These are phyloP conservation scores for Saprolegnia parasitica DNA, from an alignment of 352 stramenopile genomes.

Conservation along the genomic window DNA sequence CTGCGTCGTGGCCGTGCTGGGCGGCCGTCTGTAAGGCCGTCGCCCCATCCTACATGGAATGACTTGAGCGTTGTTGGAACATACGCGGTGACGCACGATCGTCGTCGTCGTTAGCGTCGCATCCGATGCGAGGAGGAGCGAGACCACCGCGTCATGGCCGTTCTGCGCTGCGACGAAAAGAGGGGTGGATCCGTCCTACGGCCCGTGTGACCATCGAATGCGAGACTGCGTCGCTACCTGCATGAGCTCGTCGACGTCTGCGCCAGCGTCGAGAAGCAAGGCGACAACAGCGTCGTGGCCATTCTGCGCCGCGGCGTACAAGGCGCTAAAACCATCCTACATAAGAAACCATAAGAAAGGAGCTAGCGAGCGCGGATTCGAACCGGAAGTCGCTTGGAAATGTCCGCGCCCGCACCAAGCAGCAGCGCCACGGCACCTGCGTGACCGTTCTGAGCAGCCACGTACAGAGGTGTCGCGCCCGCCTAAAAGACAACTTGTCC, in stretches of 20 bases:
- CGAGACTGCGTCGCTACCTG: not conserved
- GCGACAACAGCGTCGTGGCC: slow-evolving; percentile 11
- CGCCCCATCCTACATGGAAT: slow-evolving; percentile 13
- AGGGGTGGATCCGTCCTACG: slow-evolving; percentile 16
- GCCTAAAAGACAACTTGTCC: not conserved
- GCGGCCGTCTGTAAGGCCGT: slow-evolving; percentile 23
- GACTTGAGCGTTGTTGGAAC: not conserved
- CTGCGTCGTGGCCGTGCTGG: slow-evolving; percentile 12
- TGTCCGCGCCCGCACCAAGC: not conserved
- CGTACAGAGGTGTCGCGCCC: not conserved
- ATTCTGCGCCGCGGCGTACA: slow-evolving; percentile 21
- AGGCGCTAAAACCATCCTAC: slow-evolving; percentile 20
- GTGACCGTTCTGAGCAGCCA: slow-evolving; percentile 6
- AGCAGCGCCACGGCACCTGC: slow-evolving; percentile 1
- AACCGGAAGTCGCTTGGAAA: not conserved
- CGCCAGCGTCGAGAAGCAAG: slow-evolving; percentile 6
- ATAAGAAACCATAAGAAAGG: not conserved
- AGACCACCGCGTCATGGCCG: slow-evolving; percentile 10
- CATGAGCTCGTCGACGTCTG: not conserved
- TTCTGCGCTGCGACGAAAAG: slow-evolving; percentile 14
- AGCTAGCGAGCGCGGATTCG: not conserved
- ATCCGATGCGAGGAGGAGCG: slow-evolving; percentile 4
- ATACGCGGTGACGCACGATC: slow-evolving; percentile 1
- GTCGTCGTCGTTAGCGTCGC: not conserved
- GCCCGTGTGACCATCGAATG: not conserved